Evolutionary conservation across 192 early-diverging fungal species (phyloP).

Genomic region (Jimgerdemannia lactiflua): DNA sequence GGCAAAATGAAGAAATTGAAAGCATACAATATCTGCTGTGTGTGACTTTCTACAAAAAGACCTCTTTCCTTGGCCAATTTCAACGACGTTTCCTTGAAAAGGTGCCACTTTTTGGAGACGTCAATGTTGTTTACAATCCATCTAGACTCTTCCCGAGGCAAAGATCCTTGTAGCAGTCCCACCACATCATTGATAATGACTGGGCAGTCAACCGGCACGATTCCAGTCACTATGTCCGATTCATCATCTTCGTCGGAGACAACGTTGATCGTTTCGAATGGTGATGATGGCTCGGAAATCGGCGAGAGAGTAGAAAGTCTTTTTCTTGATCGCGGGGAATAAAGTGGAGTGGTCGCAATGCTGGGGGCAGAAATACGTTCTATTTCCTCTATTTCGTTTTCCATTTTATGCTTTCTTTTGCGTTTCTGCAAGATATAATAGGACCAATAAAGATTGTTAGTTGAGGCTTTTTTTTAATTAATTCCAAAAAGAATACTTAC

Average conservation of each 20-base stretch:
- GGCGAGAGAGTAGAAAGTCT: too few species aligned
- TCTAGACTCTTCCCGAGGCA: conserved; percentile 10
- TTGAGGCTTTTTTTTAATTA: too few species aligned
- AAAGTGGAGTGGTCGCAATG: too few species aligned
- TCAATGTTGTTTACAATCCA: conserved; percentile 8
- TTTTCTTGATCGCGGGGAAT: too few species aligned
- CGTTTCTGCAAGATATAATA: too few species aligned
- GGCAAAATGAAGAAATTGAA: conserved; percentile 17
- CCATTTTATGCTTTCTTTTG: too few species aligned
- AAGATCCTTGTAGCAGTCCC: conserved; percentile 7
- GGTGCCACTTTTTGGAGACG: conserved; percentile 9
- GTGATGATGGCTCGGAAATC: too few species aligned
- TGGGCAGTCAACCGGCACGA: conserved; percentile 5
- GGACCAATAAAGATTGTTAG: too few species aligned
- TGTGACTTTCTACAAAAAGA: conserved; percentile 13
- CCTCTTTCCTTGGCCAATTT: conserved; percentile 5
- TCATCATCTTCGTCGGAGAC: neutral
- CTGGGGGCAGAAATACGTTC: too few species aligned
- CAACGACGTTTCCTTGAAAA: conserved; percentile 11
- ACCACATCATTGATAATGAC: conserved; percentile 16
- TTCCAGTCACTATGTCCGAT: neutral
- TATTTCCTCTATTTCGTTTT: too few species aligned
- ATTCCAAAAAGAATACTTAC: too few species aligned
- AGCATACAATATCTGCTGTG: conserved; percentile 16
- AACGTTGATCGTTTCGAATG: neutral